phyloP scores from a whole-genome alignment of 805 yeast species.

The Clavispora vitiphila region DNA sequence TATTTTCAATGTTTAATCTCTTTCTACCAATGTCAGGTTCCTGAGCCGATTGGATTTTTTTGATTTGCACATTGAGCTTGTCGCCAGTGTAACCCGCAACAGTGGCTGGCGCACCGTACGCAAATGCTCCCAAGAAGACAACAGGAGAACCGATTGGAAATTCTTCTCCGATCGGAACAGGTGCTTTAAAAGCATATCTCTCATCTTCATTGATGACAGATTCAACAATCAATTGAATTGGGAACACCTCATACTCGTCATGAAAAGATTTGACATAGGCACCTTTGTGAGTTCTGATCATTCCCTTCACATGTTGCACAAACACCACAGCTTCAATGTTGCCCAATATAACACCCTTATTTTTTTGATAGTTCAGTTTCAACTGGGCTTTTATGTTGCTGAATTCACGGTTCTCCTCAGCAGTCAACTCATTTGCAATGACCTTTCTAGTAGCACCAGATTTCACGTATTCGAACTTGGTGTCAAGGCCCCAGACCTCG shows the following conservation, averaged over 20 bases:
- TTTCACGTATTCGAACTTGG: slow-evolving; percentile 41
- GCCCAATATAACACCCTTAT: slow-evolving; percentile 60
- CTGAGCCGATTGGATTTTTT: slow-evolving; percentile 30
- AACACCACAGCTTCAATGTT: slow-evolving; percentile 54
- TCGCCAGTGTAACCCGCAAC: slow-evolving; percentile 53
- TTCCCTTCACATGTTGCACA: slow-evolving; percentile 74
- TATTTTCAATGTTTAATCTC: slow-evolving; percentile 54
- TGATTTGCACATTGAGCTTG: slow-evolving; percentile 47
- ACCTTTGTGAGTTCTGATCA: slow-evolving; percentile 63
- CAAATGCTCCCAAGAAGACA: slow-evolving; percentile 78
- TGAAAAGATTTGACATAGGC: slow-evolving; percentile 72
- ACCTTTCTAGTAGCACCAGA: slow-evolving; percentile 19
- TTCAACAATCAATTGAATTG: slow-evolving; percentile 79
- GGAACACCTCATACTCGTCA: slow-evolving; percentile 49
- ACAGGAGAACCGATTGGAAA: slow-evolving; percentile 70
- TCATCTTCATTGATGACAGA: slow-evolving; percentile 67
- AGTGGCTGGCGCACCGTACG: slow-evolving; percentile 77
- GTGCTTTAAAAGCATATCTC: slow-evolving; percentile 66
- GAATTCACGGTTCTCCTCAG: slow-evolving; percentile 45
- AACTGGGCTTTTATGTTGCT: slow-evolving; percentile 36
- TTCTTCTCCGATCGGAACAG: slow-evolving; percentile 75
- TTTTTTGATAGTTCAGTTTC: slow-evolving; percentile 39
- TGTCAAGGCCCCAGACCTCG: slow-evolving; percentile 51
- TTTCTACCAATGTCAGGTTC: slow-evolving; percentile 66
- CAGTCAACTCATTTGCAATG: slow-evolving; percentile 30